Evolutionary conservation across 208 protist species (phyloP), one percentile per base, ranked within the genome.

Genomic region (Wallacemonas sp.): DNA sequence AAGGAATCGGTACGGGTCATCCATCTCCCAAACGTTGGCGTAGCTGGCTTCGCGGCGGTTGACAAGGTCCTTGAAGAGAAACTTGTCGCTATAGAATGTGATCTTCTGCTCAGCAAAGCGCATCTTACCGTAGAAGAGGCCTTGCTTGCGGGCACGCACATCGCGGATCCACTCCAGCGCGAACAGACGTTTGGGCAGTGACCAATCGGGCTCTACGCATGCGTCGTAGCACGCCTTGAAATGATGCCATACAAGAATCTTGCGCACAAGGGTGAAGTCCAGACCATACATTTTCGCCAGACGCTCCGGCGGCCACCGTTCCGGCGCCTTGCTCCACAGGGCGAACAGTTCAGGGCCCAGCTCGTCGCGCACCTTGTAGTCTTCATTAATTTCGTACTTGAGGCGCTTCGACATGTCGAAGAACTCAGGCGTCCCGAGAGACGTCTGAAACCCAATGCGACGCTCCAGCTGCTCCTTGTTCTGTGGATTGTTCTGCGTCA

Each of bases 171-270:
- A 96, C 74, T 96, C 91, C 53, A 97, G 80, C 1, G 91, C 91
- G 71, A 97, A 97, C 21, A 97, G 80, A 15, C 94, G 85, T 75
- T 97, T 97, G 14, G 91, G 91, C 54, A 97, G 74, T 27, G 90
- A 88, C 90, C 94, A 95, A 70, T 97, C 94, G 26, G 94, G 94
- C 72, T 97, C 91, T 39, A 97, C 90, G 56, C 94, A 96, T 15
- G 90, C 86, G 67, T 97, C 94, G 74, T 97, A 97, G 73, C 88
- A 96, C n/a, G 94, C 91, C 72, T 96, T 95, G 70, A 96, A 96
- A 70, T 96, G 89, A 65, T 97, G 94, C 90, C 91, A 95, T 34
- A 96, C 90, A 46, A 97, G 79, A 70, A 96, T 94, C 74, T 97
- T 96, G 33, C 91, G 77, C 36, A 96, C 88, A 12, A 95, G 69